Base-by-base conservation (phyloP, 2,329 filamentous ascomycete genomes). In the Endothia cerciana region DNA sequence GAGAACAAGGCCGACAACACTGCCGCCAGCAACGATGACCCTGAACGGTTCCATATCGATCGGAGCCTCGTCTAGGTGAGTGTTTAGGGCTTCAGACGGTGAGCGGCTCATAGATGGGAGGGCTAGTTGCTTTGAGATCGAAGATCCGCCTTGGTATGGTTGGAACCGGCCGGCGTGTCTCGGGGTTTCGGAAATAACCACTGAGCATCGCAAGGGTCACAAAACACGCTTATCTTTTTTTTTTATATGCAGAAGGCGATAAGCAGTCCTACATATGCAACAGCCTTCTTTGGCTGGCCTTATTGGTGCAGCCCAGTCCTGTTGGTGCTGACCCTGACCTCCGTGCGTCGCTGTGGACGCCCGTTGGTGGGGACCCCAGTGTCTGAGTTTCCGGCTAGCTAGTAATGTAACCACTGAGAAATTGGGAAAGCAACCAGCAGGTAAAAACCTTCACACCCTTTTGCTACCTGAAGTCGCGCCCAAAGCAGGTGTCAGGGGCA, bases 21-120 rank as follows among this genome's bases (percentile, higher is more conserved):
- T 69, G 33, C 69, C 70, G 38, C 69, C 70, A 8, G 69, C 68
- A 49, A 71, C 69, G 49, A 69, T 63, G 38, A 69, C 65, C 45
- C 57, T 55, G 56, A 68, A 68, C 3, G 38, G 45, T 22, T 63
- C 19, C 33, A 58, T 41, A 8, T 51, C 7, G 43, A 45, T 22
- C n/a, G 2, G 6, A 45, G 19, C n/a, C 19, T 22, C 7, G 11
- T 45, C n/a, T 8, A 22, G n/a, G 13, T 22, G 43, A 22, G 40
- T 11, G 3, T 22, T 1, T n/a, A 15, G 41, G 17, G 43, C 19
- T 22, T 11, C 43, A 45, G 19, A 22, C n/a, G 13, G 19, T 13
- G 22, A 40, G 33, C 17, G 5, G 33, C 19, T 5, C 17, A 38
- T 40, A 17, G 3, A 7, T 22, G 43, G 2, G 43, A 22, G 2